A percentile compares a stretch with the other conserved stretches of the same genome.
Conservation (phyloP, 2,329 filamentous ascomycete genomes). For the Trichoderma polysporum region DNA sequence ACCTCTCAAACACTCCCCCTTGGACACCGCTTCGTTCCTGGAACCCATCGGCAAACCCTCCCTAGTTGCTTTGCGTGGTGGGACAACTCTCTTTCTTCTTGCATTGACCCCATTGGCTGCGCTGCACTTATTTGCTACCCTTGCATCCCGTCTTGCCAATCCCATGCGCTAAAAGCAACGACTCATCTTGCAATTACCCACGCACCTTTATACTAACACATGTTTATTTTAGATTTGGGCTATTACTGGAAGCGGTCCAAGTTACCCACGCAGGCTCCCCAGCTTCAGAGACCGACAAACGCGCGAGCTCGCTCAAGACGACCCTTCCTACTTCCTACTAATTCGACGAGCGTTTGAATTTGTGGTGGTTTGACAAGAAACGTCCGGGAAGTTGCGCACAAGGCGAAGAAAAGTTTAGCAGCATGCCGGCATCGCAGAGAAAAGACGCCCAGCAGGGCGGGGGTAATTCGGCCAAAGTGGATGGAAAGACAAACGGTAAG, state of each 20-base stretch:
- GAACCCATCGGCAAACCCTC: not conserved
- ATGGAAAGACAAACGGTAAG: conserved; percentile 40
- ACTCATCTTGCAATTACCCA: not conserved
- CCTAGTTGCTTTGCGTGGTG: not conserved
- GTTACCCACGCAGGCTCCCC: not conserved
- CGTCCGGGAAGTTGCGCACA: conserved; percentile 28
- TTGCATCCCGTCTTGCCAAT: not conserved
- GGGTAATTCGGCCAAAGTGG: conserved; percentile 32
- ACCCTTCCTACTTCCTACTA: not conserved
- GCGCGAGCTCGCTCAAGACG: not conserved
- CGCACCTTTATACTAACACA: not conserved
- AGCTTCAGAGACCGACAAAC: not conserved
- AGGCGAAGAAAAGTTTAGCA: conserved; percentile 27
- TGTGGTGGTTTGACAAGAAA: conserved; percentile 26
- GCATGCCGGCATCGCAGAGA: conserved; percentile 41
- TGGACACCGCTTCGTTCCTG: not conserved
- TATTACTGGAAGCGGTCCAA: not conserved
- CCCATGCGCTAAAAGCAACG: not conserved
- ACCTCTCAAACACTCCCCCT: not conserved
- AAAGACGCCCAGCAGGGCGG: conserved; percentile 35
- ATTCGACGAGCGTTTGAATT: conserved; percentile 28
- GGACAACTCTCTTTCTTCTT: not conserved
- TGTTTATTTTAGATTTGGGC: conserved; percentile 11
- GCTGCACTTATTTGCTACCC: not conserved
- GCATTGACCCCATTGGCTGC: not conserved